phyloP scores from a whole-genome alignment of 345 rosid genomes.

The Sisymbrium irio region DNA sequence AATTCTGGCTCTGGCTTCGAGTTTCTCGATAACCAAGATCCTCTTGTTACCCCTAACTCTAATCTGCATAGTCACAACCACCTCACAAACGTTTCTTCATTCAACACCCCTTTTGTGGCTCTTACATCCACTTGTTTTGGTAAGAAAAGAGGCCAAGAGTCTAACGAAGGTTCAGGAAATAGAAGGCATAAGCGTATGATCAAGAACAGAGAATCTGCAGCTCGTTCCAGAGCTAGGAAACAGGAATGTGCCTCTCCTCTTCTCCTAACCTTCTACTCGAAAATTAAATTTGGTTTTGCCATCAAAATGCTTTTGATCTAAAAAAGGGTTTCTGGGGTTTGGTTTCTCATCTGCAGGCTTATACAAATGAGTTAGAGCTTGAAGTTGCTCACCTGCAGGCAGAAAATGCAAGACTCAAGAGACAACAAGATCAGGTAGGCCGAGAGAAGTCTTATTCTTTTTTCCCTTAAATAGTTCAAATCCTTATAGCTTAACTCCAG shows the following conservation, averaged over 20 bases:
- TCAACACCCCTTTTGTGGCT: constrained; percentile 37
- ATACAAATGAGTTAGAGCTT: constrained; percentile 58
- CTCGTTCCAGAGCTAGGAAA: constrained; percentile 83
- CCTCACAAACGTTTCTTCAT: constrained; percentile 33
- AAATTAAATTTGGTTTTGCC: background rate
- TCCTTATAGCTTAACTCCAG: constrained; percentile 4
- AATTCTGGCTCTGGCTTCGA: constrained; percentile 53
- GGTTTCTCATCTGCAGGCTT: constrained; percentile 51
- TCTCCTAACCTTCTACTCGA: constrained; percentile 12
- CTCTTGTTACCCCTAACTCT: constrained; percentile 32
- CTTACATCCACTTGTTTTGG: constrained; percentile 43
- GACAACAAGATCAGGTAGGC: constrained; percentile 61
- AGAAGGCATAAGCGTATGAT: constrained; percentile 66
- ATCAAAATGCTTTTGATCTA: background rate
- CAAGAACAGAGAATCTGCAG: constrained; percentile 86
- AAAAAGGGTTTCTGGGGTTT: background rate
- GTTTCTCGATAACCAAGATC: constrained; percentile 42
- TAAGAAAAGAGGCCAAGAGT: constrained; percentile 48
- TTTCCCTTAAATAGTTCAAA: background rate
- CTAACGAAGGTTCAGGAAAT: constrained; percentile 40
- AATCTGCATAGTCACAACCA: constrained; percentile 31
- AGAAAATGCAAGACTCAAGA: constrained; percentile 67
- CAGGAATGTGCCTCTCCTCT: constrained; percentile 44
- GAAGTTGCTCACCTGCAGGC: constrained; percentile 49
- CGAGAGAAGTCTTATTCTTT: background rate